Base-by-base conservation (phyloP, 352 stramenopile genomes). In the Paralagenidium karlingii region DNA sequence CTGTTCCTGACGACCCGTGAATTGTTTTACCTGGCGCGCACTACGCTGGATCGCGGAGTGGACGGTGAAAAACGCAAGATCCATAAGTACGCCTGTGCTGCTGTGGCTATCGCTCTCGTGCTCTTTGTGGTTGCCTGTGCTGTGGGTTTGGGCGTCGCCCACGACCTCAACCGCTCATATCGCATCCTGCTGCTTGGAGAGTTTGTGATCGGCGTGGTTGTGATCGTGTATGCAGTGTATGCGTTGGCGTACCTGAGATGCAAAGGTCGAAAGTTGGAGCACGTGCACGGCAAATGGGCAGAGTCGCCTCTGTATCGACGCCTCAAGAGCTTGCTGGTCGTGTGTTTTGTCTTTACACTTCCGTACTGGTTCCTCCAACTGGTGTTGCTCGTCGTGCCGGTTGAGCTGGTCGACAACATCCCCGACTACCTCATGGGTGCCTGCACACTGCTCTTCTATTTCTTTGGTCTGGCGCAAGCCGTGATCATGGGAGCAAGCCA, bases 401-500 rank as follows among this genome's bases (percentile, higher is more conserved):
- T 60, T 24, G 25, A 60, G 15, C 10, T 57, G 7, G 57, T 82
- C 20, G 65, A 82, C 34, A 39, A 26, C 0, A 47, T 82, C 11
- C 68, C 68, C 3, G 64, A 82, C 49, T 79, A 75, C 40, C 13
- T 71, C 5, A 62, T 82, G 3, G 63, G 63, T 10, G 21, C 70
- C 16, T 43, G 68, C 13, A 78, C 65, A 13, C 65, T 66, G 57
- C 51, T 79, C 2, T 82, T 77, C 45, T 79, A 79, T 38, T 40
- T 82, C 13, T 82, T 82, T 34, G 68, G 68, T 8, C 64, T 65
- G 0, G 63, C 65, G 0, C 66, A 79, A 38, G 64, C 68, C 9
- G 33, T 82, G n/a, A 57, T 82, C 9, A 82, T 82, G 63, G 65
- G 55, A 13, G 64, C 60, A 15, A 78, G 63, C 11, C 66, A 81